These are phyloP conservation scores for Ophiosphaerella herpotricha DNA, from an alignment of 2,329 filamentous ascomycete species.

Conservation along the genomic window DNA sequence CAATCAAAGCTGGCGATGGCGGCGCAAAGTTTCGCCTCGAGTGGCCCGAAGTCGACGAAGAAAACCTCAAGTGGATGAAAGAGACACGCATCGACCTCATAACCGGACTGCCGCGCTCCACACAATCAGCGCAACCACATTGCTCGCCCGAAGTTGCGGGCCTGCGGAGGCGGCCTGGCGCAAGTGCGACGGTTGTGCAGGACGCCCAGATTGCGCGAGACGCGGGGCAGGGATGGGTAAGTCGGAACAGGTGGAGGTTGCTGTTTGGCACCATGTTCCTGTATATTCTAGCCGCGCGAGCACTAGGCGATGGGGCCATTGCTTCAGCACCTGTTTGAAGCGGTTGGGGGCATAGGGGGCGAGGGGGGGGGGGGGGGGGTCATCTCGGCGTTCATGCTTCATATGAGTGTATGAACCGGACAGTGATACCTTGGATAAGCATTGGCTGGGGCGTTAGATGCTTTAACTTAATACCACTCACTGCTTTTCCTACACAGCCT, in stretches of 20 bases:
- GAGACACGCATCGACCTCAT: constrained; percentile 76
- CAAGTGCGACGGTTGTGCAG: constrained; percentile 71
- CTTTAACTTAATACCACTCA: too few relatives aligned
- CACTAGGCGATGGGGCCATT: constrained; percentile 62
- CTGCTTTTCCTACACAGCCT: too few relatives aligned
- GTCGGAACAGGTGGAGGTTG: constrained; percentile 77
- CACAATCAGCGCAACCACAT: constrained; percentile 53
- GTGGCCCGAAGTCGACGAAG: constrained; percentile 85
- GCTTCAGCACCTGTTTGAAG: constrained; percentile 3
- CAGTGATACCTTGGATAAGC: too few relatives aligned
- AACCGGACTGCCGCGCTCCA: constrained; percentile 71
- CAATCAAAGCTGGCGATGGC: constrained; percentile 86
- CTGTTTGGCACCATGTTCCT: constrained; percentile 72
- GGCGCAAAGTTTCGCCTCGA: constrained; percentile 87
- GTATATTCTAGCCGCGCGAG: constrained; percentile 80
- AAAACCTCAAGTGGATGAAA: constrained; percentile 92
- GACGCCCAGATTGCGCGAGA: constrained; percentile 75
- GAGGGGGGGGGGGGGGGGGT: background rate
- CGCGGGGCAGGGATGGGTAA: constrained; percentile 80
- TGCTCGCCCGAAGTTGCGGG: constrained; percentile 68
- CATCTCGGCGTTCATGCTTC: background rate
- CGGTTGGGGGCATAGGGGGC: too few relatives aligned
- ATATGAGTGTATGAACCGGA: too few relatives aligned
- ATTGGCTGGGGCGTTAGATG: too few relatives aligned
- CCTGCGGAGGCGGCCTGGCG: constrained; percentile 65